These are phyloP conservation scores for Argentina anserina DNA, from an alignment of 306 rosid genomes.

Conservation along the genomic window DNA sequence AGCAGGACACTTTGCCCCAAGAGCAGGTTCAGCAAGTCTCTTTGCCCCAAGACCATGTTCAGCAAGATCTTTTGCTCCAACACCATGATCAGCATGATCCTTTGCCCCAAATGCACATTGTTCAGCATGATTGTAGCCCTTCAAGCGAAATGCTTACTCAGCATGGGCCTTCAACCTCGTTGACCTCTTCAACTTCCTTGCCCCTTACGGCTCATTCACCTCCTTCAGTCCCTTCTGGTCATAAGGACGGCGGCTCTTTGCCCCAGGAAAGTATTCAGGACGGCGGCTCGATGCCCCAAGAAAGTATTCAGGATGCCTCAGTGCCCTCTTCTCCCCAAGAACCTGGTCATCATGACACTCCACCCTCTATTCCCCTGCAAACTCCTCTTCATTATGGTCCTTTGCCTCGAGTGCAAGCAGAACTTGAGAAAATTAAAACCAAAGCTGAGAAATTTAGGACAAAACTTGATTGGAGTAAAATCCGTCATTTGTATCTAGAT, in stretches of 20 bases:
- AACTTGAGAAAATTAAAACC: background rate
- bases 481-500: background rate
- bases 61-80: background rate
- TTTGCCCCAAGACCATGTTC: background rate
- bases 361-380: background rate
- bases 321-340: background rate
- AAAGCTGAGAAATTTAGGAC: background rate
- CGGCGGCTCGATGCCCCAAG: background rate
- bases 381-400: background rate
- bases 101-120: no score
- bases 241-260: background rate
- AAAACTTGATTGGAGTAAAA: slow-evolving; percentile 4
- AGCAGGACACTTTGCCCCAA: background rate
- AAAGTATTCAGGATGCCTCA: background rate
- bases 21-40: background rate
- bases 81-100: background rate
- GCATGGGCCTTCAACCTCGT: background rate
- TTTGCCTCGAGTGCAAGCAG: background rate
- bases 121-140: background rate
- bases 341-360: background rate
- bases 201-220: background rate
- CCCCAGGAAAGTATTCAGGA: background rate
- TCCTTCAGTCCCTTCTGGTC: background rate
- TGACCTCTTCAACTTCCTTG: background rate
- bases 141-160: background rate